A percentile compares a stretch with the other conserved stretches of the same genome.
phyloP scores from a whole-genome alignment of 371 early-diverging fungal genomes.

The Mucor saturninus region DNA sequence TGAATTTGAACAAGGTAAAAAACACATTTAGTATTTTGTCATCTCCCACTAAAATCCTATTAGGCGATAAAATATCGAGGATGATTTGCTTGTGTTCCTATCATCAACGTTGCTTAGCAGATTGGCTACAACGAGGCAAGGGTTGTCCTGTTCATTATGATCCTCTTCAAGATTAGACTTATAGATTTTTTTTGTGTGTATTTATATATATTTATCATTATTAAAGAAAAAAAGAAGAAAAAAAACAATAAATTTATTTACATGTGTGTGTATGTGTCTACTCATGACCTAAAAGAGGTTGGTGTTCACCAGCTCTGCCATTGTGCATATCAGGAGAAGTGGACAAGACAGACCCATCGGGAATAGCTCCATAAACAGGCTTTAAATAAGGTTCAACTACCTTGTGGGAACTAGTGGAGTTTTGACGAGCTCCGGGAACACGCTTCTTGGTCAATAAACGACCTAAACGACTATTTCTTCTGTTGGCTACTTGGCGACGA shows the following conservation, averaged over 20 bases:
- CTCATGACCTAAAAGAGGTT: constrained; percentile 25
- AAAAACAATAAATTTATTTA: background rate
- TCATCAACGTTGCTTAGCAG: constrained; percentile 34
- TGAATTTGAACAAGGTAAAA: constrained; percentile 72
- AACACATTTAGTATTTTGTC: background rate
- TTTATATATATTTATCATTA: too few species aligned
- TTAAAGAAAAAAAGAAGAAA: too few species aligned
- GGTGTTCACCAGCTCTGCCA: constrained; percentile 11
- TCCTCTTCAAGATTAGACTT: constrained; percentile 1
- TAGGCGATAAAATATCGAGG: constrained; percentile 72
- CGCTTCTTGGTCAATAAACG: constrained; percentile 32
- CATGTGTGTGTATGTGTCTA: background rate
- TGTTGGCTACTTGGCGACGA: constrained; percentile 29
- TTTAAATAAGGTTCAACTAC: constrained; percentile 34
- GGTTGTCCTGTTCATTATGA: constrained; percentile 43
- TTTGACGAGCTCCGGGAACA: constrained; percentile 11
- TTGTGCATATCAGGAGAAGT: constrained; percentile 19
- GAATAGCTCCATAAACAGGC: constrained; percentile 29
- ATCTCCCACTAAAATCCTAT: background rate
- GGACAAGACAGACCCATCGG: constrained; percentile 12
- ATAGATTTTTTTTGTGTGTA: background rate
- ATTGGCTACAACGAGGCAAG: constrained; percentile 41
- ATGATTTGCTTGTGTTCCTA: constrained; percentile 68
- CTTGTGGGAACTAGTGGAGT: constrained; percentile 25
- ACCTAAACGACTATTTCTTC: constrained; percentile 30